Percentiles rank a stretch among this genome's conserved stretches.
phyloP scores from a whole-genome alignment of 1,139 yeast species.

The Kurtzmaniella quercitrusa region DNA sequence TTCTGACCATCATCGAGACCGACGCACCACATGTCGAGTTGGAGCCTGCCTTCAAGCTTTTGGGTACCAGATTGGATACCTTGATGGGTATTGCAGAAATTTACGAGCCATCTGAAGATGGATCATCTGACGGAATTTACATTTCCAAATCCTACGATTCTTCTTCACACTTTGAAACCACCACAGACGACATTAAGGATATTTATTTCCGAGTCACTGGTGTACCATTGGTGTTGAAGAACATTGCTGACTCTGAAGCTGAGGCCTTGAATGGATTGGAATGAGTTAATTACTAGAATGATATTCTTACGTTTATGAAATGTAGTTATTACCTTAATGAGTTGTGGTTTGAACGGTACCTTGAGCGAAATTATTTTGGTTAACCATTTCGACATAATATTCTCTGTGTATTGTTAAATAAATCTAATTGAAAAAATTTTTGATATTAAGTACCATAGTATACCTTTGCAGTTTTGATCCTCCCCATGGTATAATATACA shows the following conservation, averaged over 20 bases:
- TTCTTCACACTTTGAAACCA: slow-evolving; percentile 90
- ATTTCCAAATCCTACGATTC: slow-evolving; percentile 91
- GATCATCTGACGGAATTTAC: slow-evolving; percentile 72
- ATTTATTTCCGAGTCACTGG: slow-evolving; percentile 90
- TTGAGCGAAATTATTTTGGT: no score
- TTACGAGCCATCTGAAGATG: slow-evolving; percentile 84
- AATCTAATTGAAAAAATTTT: no score
- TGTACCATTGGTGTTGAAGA: slow-evolving; percentile 81
- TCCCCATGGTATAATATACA: no score
- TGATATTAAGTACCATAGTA: no score
- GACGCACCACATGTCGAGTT: slow-evolving; percentile 89
- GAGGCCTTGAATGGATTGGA: slow-evolving; percentile 29
- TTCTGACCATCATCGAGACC: slow-evolving; percentile 92
- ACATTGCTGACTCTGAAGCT: slow-evolving; percentile 63
- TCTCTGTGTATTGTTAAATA: no score
- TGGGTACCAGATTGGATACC: slow-evolving; percentile 78
- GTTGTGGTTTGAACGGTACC: no score
- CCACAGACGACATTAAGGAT: slow-evolving; percentile 96
- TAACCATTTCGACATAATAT: no score
- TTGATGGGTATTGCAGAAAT: slow-evolving; percentile 93
- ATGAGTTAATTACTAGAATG: slow-evolving; percentile 1
- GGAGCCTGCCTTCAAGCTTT: slow-evolving; percentile 89
- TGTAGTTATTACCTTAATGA: no score
- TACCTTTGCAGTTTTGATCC: no score
- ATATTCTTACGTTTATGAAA: no score